Conservation (phyloP, 179 eudicot genomes). For the Heliamphora pulchella region DNA sequence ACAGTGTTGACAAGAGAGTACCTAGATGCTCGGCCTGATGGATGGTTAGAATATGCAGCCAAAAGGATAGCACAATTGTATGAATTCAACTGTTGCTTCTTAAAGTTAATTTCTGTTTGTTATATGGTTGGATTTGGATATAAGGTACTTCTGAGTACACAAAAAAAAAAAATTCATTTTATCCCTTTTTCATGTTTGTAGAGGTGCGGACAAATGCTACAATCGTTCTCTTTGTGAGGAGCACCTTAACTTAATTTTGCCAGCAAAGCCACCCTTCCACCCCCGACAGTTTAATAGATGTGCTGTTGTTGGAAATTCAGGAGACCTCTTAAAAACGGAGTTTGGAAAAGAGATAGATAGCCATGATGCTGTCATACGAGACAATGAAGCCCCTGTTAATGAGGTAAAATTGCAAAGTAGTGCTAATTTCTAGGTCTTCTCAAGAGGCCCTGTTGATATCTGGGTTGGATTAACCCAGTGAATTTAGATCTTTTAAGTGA, state of each 20-base stretch:
- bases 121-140: constrained; percentile 5
- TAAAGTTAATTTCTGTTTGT: not conserved
- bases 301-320: constrained; percentile 98
- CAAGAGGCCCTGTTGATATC: not conserved
- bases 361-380: constrained; percentile 89
- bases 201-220: constrained; percentile 84
- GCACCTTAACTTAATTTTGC: constrained; percentile 72
- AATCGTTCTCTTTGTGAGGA: constrained; percentile 86
- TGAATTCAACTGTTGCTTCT: constrained; percentile 20
- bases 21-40: constrained; percentile 95
- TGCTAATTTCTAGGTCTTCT: not conserved
- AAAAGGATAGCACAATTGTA: constrained; percentile 95
- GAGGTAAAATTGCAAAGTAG: constrained; percentile 38
- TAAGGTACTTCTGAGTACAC: not conserved
- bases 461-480: not conserved
- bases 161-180: not conserved
- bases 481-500: not conserved
- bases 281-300: constrained; percentile 85
- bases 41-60: constrained; percentile 95
- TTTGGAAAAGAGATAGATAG: constrained; percentile 93
- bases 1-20: constrained; percentile 96
- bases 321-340: constrained; percentile 84
- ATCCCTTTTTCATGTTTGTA: constrained; percentile 20
- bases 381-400: constrained; percentile 95
- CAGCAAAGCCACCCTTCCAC: constrained; percentile 86